Evolutionary conservation across 2,329 filamentous ascomycete species (phyloP).

Genomic region (Aureobasidium leucospermi): DNA sequence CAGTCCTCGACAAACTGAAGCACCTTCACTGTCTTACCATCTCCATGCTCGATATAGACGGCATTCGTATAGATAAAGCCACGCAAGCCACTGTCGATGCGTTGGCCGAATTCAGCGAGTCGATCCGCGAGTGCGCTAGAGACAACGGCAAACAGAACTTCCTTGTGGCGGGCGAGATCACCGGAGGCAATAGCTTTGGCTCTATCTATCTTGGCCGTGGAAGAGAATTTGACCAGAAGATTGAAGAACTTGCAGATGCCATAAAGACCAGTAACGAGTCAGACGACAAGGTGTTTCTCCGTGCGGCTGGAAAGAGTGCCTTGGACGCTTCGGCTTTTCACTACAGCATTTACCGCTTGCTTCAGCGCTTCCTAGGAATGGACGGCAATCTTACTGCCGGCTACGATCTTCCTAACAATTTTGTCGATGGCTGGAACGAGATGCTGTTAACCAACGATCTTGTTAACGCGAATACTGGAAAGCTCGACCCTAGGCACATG

Average conservation of each 20-base stretch:
- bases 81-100: conserved; percentile 57
- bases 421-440: conserved; percentile 46
- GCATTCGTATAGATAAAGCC: conserved; percentile 60
- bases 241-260: conserved; percentile 40
- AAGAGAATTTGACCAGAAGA: conserved; percentile 47
- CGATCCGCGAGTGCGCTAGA: conserved; percentile 50
- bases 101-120: conserved; percentile 49
- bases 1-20: conserved; percentile 50
- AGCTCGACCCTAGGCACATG: conserved; percentile 58
- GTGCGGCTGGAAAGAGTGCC: conserved; percentile 44
- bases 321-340: conserved; percentile 57
- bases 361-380: conserved; percentile 54
- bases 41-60: conserved; percentile 56
- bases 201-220: conserved; percentile 56
- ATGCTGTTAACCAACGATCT: conserved; percentile 54
- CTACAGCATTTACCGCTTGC: conserved; percentile 53
- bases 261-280: conserved; percentile 41
- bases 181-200: conserved; percentile 54
- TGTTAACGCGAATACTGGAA: conserved; percentile 52
- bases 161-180: conserved; percentile 57
- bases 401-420: conserved; percentile 38
- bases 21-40: conserved; percentile 59
- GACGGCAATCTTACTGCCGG: conserved; percentile 49
- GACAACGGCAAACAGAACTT: conserved; percentile 56
- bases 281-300: conserved; percentile 40